These are phyloP conservation scores for Aspergillus fijiensis DNA, from an alignment of 2,329 filamentous ascomycete species.

Conservation along the genomic window DNA sequence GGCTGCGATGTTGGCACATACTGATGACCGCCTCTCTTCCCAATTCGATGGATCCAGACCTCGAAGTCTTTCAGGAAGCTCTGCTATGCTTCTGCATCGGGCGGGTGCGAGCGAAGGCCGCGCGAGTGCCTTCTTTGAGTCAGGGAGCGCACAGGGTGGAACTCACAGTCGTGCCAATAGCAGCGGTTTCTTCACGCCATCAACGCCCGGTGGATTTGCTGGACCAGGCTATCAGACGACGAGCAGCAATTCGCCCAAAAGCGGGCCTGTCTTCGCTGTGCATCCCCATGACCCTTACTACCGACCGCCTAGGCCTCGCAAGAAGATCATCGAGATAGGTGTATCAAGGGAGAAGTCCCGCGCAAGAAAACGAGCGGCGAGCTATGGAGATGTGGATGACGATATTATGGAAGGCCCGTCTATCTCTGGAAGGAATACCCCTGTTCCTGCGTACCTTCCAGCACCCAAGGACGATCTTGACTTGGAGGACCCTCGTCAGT, in stretches of 20 bases:
- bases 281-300: slow-evolving; percentile 77
- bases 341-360: slow-evolving; percentile 46
- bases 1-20: slow-evolving; percentile 72
- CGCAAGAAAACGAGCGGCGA: slow-evolving; percentile 34
- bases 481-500: slow-evolving; percentile 47
- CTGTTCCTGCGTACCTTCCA: slow-evolving; percentile 55
- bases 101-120: slow-evolving; percentile 46
- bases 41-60: slow-evolving; percentile 55
- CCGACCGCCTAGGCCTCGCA: slow-evolving; percentile 72
- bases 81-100: slow-evolving; percentile 60
- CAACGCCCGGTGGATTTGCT: slow-evolving; percentile 75
- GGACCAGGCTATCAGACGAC: slow-evolving; percentile 55
- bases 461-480: slow-evolving; percentile 56
- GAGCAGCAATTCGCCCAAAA: slow-evolving; percentile 44
- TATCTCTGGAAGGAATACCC: slow-evolving; percentile 48
- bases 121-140: slow-evolving; percentile 56
- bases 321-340: slow-evolving; percentile 60
- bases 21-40: slow-evolving; percentile 63
- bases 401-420: slow-evolving; percentile 39
- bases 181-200: slow-evolving; percentile 65
- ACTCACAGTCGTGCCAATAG: slow-evolving; percentile 56
- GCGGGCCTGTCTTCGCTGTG: slow-evolving; percentile 46
- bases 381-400: slow-evolving; percentile 35
- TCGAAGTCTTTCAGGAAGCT: slow-evolving; percentile 62
- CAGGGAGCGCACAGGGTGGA: slow-evolving; percentile 47